These are phyloP conservation scores for Spencermartinsiella europaea DNA, from an alignment of 805 yeast genomes.

Conservation along the genomic window DNA sequence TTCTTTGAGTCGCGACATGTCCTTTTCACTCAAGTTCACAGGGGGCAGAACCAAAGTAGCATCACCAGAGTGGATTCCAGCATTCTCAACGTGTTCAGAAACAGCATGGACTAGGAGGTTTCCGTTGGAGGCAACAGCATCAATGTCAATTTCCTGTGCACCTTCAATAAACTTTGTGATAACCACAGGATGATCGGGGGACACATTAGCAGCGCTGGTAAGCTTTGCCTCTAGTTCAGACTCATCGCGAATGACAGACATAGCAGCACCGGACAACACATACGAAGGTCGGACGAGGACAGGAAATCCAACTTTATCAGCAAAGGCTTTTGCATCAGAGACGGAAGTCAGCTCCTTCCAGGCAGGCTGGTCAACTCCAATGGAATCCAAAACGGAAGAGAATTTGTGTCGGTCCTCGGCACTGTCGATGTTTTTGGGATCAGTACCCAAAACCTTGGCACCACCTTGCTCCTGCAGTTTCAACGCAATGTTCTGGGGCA, in stretches of 20 bases:
- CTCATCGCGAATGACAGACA: slow-evolving; percentile 83
- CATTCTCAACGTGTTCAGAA: slow-evolving; percentile 96
- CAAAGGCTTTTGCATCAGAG: slow-evolving; percentile 79
- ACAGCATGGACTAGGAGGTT: slow-evolving; percentile 88
- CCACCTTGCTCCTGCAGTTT: slow-evolving; percentile 67
- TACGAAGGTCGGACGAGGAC: slow-evolving; percentile 97
- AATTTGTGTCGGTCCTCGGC: slow-evolving; percentile 99
- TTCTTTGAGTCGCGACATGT: slow-evolving; percentile 69
- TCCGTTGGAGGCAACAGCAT: slow-evolving; percentile 91
- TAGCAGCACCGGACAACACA: slow-evolving; percentile 97
- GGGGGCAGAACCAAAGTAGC: slow-evolving; percentile 96
- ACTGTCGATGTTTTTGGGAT: slow-evolving; percentile 90
- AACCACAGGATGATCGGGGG: slow-evolving; percentile 96
- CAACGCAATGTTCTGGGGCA: slow-evolving; percentile 95
- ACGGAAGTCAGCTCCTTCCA: slow-evolving; percentile 94
- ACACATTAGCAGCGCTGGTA: slow-evolving; percentile 83
- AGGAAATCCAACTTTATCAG: slow-evolving; percentile 84
- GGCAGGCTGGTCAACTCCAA: slow-evolving; percentile 92
- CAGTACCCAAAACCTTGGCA: slow-evolving; percentile 87
- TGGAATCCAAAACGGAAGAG: slow-evolving; percentile 87
- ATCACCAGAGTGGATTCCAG: slow-evolving; percentile 98
- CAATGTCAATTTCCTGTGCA: slow-evolving; percentile 95
- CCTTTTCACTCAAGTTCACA: slow-evolving; percentile 60
- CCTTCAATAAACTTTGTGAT: slow-evolving; percentile 93
- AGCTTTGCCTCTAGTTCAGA: slow-evolving; percentile 77